phyloP scores from a whole-genome alignment of 257 asterid genomes.

The Scutellaria baicalensis region DNA sequence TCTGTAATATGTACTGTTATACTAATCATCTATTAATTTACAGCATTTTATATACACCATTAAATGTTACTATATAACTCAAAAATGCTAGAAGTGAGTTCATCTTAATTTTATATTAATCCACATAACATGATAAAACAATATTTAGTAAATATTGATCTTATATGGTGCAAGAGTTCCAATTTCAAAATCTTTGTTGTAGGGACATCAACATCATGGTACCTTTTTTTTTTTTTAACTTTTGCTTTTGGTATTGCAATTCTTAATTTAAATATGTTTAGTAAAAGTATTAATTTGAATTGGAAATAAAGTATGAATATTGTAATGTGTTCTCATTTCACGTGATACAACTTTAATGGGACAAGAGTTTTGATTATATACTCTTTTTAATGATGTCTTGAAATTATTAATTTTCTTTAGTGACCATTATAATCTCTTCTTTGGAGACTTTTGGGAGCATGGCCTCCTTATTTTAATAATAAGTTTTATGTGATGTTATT shows the following conservation, averaged over 20 bases:
- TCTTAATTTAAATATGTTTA: neutral
- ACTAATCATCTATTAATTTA: no score
- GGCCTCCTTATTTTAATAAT: slow-evolving; percentile 21
- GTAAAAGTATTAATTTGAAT: neutral
- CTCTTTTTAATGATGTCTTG: slow-evolving; percentile 19
- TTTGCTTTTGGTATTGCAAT: neutral
- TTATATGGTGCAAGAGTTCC: neutral
- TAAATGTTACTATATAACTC: no score
- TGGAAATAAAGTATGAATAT: neutral
- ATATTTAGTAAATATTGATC: no score
- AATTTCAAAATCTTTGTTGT: no score
- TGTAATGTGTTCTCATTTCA: neutral
- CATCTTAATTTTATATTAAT: no score
- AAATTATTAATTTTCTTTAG: slow-evolving; percentile 31
- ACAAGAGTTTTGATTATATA: slow-evolving; percentile 27
- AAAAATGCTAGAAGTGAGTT: no score
- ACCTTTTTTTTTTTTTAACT: neutral
- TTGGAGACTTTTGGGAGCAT: slow-evolving; percentile 32
- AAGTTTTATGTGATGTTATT: no score
- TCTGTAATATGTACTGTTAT: no score
- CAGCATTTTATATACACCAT: no score
- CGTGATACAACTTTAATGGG: slow-evolving; percentile 25
- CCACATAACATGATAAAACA: no score
- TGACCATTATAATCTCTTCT: slow-evolving; percentile 17
- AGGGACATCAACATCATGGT: no score